Base-by-base conservation (phyloP, 1,284 basidiomycete species). In the Rhizopogon parksii region DNA sequence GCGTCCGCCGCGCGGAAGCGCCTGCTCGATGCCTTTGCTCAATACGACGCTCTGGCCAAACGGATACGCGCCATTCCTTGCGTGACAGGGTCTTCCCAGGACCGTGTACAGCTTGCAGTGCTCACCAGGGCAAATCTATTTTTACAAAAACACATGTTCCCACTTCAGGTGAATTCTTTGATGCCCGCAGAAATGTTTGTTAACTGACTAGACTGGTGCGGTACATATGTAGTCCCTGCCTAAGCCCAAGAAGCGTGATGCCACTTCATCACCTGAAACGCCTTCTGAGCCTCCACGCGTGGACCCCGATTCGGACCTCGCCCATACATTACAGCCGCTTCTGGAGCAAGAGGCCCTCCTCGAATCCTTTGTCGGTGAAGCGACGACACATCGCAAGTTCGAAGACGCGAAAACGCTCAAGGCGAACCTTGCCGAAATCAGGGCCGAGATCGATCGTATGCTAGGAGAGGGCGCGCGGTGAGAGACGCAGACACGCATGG, bases 271-370 rank as follows among this genome's bases (percentile, higher is more conserved):
- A 12, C 51, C 59, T 1, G 48, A 59, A 24, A 60, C 59, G 24
- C 50, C 48, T 7, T 54, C 57, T 3, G 59, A 63, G 1, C 55
- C 60, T 15, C 70, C 68, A 8, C 60, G 71, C 27, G 68, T 79
- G 54, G 84, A 88, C 59, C 73, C 79, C 1, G 82, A 88, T 57
- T 81, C 85, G 0, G 77, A 84, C 46, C 70, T 88, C 17, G 89
- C 89, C 2, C 73, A 79, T 32, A 70, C 76, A 3, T 70, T 95
- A 19, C 91, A 95, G 61, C 91, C 92, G 2, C 69, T 95, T 15
- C 75, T 95, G 7, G 92, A 95, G 67, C 92, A 95, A 68, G 92
- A 95, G 68, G 86, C 88, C 2, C 74, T 94, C 46, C 73, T 95
- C 32, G 91, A 95, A 70, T 76, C 79, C 1, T 91, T 88, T 60